These are phyloP conservation scores for Aspergillus tubingensis DNA, from an alignment of 2,329 filamentous ascomycete genomes.

Conservation along the genomic window DNA sequence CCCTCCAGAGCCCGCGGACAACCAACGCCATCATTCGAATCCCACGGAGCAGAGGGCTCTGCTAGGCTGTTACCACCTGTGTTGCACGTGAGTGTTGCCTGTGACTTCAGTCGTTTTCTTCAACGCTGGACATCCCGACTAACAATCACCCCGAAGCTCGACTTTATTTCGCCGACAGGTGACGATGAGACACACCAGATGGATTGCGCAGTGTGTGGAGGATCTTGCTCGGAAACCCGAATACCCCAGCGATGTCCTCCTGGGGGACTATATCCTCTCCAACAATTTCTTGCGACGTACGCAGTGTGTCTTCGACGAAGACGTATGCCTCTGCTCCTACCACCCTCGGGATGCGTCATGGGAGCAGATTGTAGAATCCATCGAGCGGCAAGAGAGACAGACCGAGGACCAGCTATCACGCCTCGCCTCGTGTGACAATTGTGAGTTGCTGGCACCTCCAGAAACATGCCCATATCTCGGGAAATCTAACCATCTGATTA, in stretches of 20 bases:
- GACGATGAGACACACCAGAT: constrained; percentile 13
- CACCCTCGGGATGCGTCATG: not conserved
- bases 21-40: not conserved
- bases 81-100: constrained; percentile 4
- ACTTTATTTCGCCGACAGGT: constrained; percentile 15
- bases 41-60: constrained; percentile 10
- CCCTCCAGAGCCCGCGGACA: not conserved
- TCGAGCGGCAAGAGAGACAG: not conserved
- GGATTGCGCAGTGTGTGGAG: constrained; percentile 12
- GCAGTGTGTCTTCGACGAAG: not conserved
- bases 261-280: constrained; percentile 8
- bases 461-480: too few relatives aligned
- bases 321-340: not conserved
- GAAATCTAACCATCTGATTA: not conserved
- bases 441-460: not conserved
- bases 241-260: constrained; percentile 11
- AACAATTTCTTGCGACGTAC: not conserved
- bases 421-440: not conserved
- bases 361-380: not conserved
- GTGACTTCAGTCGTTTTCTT: too few relatives aligned
- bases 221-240: constrained; percentile 2
- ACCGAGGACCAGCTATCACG: not conserved
- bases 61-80: constrained; percentile 14
- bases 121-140: not conserved
- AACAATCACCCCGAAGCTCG: not conserved